A percentile compares a stretch with the other conserved stretches of the same genome.
Conservation (phyloP, 495 filamentous ascomycete species). For the Penicillium angulare region DNA sequence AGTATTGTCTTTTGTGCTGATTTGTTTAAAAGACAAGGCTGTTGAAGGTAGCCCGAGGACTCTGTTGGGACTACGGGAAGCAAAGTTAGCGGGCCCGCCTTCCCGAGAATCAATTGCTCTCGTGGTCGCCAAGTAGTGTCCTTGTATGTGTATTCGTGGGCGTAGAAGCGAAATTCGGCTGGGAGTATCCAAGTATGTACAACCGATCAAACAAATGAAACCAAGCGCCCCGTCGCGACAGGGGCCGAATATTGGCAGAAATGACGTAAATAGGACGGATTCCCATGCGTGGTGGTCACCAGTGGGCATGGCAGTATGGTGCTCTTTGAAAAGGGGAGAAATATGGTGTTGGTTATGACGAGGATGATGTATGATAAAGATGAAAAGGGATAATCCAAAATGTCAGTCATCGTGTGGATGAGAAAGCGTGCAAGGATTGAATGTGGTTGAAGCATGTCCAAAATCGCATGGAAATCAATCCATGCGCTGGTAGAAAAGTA, state of each 20-base stretch:
- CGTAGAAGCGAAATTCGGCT: not conserved
- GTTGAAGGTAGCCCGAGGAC: not conserved
- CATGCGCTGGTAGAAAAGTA: slow-evolving; percentile 90
- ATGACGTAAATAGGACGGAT: slow-evolving; percentile 1
- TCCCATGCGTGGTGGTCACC: slow-evolving; percentile 2
- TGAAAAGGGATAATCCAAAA: not conserved
- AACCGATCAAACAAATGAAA: slow-evolving; percentile 12
- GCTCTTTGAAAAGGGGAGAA: slow-evolving; percentile 6
- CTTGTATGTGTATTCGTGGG: not conserved
- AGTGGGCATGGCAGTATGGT: slow-evolving; percentile 9
- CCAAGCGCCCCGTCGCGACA: too few relatives aligned
- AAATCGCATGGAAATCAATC: slow-evolving; percentile 18
- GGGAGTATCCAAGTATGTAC: slow-evolving; percentile 17
- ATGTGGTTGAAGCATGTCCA: not conserved
- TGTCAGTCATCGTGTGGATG: not conserved
- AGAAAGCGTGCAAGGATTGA: not conserved
- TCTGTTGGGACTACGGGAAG: not conserved
- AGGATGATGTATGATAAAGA: slow-evolving; percentile 4
- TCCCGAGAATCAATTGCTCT: not conserved
- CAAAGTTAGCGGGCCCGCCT: not conserved
- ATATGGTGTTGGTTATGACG: too few relatives aligned
- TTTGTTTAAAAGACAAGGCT: not conserved
- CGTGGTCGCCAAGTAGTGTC: not conserved
- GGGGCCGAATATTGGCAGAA: too few relatives aligned
- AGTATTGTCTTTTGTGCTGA: not conserved